Percentiles rank a stretch among this genome's conserved stretches.
These are phyloP conservation scores for Eudorina sp. DNA, from an alignment of 139 green algal genomes.

Conservation along the genomic window DNA sequence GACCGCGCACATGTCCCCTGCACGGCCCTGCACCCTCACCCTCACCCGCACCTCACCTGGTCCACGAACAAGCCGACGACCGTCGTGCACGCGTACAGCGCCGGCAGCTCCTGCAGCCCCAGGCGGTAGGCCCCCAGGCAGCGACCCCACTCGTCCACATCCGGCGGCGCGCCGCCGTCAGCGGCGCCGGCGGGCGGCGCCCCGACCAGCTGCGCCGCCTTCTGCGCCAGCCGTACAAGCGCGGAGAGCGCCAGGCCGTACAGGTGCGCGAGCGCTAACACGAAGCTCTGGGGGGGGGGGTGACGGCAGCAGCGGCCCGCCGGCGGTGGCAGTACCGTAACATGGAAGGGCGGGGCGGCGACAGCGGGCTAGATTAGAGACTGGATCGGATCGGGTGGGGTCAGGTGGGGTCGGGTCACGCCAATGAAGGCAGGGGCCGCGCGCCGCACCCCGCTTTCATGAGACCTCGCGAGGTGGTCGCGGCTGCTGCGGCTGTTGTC, in stretches of 20 bases:
- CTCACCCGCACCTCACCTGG: too few relatives aligned
- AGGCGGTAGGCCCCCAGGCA: neutral
- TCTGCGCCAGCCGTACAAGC: neutral
- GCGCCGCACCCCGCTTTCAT: too few relatives aligned
- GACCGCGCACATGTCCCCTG: too few relatives aligned
- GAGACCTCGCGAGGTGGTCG: too few relatives aligned
- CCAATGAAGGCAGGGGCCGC: too few relatives aligned
- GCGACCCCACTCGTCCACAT: neutral
- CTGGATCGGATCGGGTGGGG: too few relatives aligned
- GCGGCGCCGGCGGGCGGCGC: neutral
- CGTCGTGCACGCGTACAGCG: neutral
- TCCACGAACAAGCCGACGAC: slow-evolving; percentile 45
- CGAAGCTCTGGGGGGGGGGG: slow-evolving; percentile 3
- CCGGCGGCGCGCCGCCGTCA: neutral
- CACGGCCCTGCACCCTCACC: too few relatives aligned
- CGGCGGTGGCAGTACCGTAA: neutral
- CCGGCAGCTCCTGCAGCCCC: neutral
- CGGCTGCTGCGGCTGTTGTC: too few relatives aligned
- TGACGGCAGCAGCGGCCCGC: neutral
- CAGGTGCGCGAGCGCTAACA: slow-evolving; percentile 43
- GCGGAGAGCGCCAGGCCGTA: slow-evolving; percentile 19
- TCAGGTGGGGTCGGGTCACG: too few relatives aligned
- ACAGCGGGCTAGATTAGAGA: too few relatives aligned
- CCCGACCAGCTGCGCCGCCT: neutral
- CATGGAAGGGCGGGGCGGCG: too few relatives aligned